phyloP scores from a whole-genome alignment of 2,329 filamentous ascomycete genomes.

The Neofusicoccum cordaticola region DNA sequence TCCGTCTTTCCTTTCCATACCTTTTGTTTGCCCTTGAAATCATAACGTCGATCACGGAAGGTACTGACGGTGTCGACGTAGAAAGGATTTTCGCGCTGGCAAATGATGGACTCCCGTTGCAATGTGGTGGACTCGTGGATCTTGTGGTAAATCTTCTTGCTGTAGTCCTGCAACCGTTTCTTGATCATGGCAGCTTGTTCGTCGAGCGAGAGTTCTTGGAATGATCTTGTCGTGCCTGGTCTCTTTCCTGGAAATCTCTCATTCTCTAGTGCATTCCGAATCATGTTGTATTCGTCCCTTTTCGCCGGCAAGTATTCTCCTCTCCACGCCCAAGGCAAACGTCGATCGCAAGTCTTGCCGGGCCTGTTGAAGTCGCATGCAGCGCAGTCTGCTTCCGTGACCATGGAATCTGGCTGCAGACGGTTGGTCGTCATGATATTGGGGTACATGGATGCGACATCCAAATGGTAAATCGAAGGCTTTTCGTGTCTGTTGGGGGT shows the following conservation, averaged over 20 bases:
- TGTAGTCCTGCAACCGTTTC: constrained; percentile 87
- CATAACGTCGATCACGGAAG: constrained; percentile 94
- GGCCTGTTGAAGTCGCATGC: constrained; percentile 98
- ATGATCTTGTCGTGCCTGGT: constrained; percentile 67
- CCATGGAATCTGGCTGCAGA: constrained; percentile 98
- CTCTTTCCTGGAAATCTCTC: constrained; percentile 83
- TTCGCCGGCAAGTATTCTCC: constrained; percentile 96
- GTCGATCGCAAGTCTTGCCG: constrained; percentile 92
- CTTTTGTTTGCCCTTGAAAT: constrained; percentile 98
- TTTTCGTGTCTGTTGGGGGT: constrained; percentile 81
- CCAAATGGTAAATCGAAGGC: constrained; percentile 94
- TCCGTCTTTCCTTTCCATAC: constrained; percentile 98
- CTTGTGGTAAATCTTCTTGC: constrained; percentile 99
- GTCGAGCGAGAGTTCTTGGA: constrained; percentile 75
- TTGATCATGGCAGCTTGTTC: constrained; percentile 79
- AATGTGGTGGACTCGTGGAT: constrained; percentile 94
- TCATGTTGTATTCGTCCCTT: constrained; percentile 99
- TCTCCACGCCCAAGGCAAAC: constrained; percentile 96
- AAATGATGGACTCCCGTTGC: constrained; percentile 94
- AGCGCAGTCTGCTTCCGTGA: constrained; percentile 90
- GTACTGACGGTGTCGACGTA: constrained; percentile 95
- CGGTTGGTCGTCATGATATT: constrained; percentile 99
- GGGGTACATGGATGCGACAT: constrained; percentile 98
- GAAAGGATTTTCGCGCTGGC: constrained; percentile 95
- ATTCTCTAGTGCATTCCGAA: constrained; percentile 83